Evolutionary conservation across 2,329 filamentous ascomycete species (phyloP).

Genomic region (Trichophyton mentagrophytes): DNA sequence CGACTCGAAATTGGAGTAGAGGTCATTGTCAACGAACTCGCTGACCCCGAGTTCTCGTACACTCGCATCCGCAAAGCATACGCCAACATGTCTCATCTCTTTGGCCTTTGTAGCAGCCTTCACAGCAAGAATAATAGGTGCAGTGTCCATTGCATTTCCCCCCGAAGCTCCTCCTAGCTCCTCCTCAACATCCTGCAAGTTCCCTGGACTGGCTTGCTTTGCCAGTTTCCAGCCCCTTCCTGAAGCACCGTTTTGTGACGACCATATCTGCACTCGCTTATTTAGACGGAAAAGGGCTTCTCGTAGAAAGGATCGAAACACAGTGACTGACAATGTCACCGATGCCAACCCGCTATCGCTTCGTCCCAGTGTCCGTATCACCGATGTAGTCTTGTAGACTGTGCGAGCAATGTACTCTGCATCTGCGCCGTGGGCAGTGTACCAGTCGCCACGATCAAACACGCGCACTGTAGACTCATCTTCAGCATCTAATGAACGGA

Average conservation of each 20-base stretch:
- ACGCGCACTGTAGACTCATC: constrained; percentile 64
- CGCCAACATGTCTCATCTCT: constrained; percentile 75
- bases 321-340: constrained; percentile 88
- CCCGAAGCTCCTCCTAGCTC: constrained; percentile 45
- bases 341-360: constrained; percentile 79
- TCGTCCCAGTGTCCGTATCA: constrained; percentile 76
- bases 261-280: constrained; percentile 85
- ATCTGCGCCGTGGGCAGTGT: constrained; percentile 50
- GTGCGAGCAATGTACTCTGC: constrained; percentile 41
- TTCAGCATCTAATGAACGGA: constrained; percentile 65
- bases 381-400: constrained; percentile 97
- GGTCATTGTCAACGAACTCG: constrained; percentile 97
- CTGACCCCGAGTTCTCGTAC: constrained; percentile 90
- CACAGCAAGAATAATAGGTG: constrained; percentile 88
- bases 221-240: constrained; percentile 77
- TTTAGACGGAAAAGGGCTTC: constrained; percentile 86
- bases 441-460: constrained; percentile 90
- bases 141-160: constrained; percentile 60
- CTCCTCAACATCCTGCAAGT: constrained; percentile 92
- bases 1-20: constrained; percentile 96
- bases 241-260: constrained; percentile 49
- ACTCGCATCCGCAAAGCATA: constrained; percentile 95
- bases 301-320: constrained; percentile 88
- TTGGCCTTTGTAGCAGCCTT: constrained; percentile 80
- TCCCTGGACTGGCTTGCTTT: constrained; percentile 90